Base-by-base conservation (phyloP, 306 rosid genomes). In the Inga oerstediana region DNA sequence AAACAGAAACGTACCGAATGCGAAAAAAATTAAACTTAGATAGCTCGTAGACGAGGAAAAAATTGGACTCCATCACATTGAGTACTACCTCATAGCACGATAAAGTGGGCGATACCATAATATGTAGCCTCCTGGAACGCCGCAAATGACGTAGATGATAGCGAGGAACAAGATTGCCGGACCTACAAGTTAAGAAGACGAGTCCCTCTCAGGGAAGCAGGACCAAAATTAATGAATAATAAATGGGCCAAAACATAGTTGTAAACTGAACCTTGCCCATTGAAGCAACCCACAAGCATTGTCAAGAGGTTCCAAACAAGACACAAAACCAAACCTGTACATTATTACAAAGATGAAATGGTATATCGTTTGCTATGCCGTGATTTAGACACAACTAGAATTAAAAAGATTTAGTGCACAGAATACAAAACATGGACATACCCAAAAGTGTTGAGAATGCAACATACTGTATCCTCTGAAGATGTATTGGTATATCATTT, bases 81-180 rank as follows among this genome's bases (percentile, higher is more conserved):
- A 78, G 77, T 39, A 72, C 45, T 90, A 97, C 99, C 98, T 97
- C 72, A 84, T 87, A 39, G 99, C 98, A 49, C 97, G 97, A 88
- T 97, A 97, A 88, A 97, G 98, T 80, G 99, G 98, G 56, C 97
- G 98, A 86, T 97, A 97, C 99, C 99, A 97, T 82, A 83, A 44
- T 34, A 84, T 87, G 77, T 86, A 97, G 22, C 91, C 88, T 80
- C 86, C 92, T 64, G 99, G 99, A 81, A 85, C 89, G 52, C 92
- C 92, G 4, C 89, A 71, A 71, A 97, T 82, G 75, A 91, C 78
- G 89, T 92, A 91, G 88, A 94, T 89, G 74, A 91, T 67, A 54
- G 98, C 88, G 75, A 94, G 89, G 79, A 96, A 86, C 94, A 96
- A 90, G 76, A 89, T 89, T 69, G 88, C 80, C 30, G 82, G 77